Evolutionary conservation across 345 rosid genomes (phyloP), one percentile per base, ranked within the genome.

Genomic region (Abelmoschus esculentus): DNA sequence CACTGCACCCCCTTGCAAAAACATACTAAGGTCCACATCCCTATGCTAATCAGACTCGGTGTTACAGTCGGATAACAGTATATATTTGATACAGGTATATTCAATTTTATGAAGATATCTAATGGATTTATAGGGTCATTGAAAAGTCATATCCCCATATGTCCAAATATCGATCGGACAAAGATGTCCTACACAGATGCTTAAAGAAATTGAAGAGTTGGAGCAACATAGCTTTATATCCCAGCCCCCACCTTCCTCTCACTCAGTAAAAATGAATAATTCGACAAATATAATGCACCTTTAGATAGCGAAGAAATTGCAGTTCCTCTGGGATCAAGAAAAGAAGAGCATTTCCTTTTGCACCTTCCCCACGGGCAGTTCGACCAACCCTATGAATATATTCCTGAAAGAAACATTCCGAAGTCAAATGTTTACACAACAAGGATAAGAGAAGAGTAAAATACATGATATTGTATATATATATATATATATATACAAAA

Each of bases 341-440:
- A 69, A 92, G 93, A 68, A 95, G 71, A 3, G 99, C 99, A 76
- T 90, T 95, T 77, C 99, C 99, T 76, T 83, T 87, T 74, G 86
- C 90, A 76, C 97, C 99, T 89, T 95, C 98, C 29, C 99, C 99
- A 76, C 98, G 98, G 11, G 99, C 98, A 67, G 98, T 95, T 75
- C 97, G 93, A 75, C 99, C 99, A 75, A 95, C 99, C 81, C 99
- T 85, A 72, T 96, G 99, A 74, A 96, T 89, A 75, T 96, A 96
- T 75, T 92, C 99, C 99, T 95, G 84, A 72, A 83, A 71, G 62
- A 60, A 76, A 34, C 12, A 75, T 60, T 44, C 56, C 57, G 38
- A 34, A 82, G 61, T n/a, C 52, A 13, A 47, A 47, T 47, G 17
- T 47, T 47, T 28, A 66, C 40, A 15, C 57, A 66, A 28, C 34